Base-by-base conservation (phyloP, 2,329 filamentous ascomycete species). In the Diaporthe australafricana region DNA sequence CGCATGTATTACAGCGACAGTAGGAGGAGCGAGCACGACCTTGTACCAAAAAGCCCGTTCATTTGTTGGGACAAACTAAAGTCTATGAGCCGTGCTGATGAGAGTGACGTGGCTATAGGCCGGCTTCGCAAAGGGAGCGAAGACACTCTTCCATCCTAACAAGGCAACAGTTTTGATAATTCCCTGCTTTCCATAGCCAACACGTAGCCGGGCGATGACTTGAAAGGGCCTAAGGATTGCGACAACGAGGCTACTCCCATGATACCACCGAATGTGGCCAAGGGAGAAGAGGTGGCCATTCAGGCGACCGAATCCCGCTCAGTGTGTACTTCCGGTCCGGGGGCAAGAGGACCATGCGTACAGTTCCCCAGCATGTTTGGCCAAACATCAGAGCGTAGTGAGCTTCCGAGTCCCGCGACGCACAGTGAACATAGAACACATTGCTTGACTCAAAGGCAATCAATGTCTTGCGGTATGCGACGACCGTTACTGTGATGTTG, bases 301-400 rank as follows among this genome's bases (percentile, higher is more conserved):
- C 20, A 8, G 35, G 55, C 22, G 14, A 35, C 35, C 35, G 38
- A 60, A 42, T 60, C 20, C 55, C 22, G 35, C 22, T 11, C 35
- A 40, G 38, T 14, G 35, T 62, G 30, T 47, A 48, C 20, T 47
- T 63, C 57, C 57, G 57, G 27, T 17, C 57, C 57, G 57, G 57
- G 52, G 57, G 40, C 57, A 27, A 63, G 22, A 62, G 56, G 57
- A 63, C 57, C 20, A 22, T 47, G 57, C 57, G 57, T 62, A 17
- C 57, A 62, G 30, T 27, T 20, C 2, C 11, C 40, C 25, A 32
- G 57, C 40, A 62, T 62, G 27, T 6, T 62, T 32, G 40, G 22
- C 22, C 11, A 47, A 35, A 0, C 11, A 47, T 2, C 27, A 9
- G 40, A 47, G 4, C 27, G 16, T n/a, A 27, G 11, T 27, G 57